Base-by-base conservation (phyloP, 73 alveolate genomes). In the Effrenium voratum region DNA sequence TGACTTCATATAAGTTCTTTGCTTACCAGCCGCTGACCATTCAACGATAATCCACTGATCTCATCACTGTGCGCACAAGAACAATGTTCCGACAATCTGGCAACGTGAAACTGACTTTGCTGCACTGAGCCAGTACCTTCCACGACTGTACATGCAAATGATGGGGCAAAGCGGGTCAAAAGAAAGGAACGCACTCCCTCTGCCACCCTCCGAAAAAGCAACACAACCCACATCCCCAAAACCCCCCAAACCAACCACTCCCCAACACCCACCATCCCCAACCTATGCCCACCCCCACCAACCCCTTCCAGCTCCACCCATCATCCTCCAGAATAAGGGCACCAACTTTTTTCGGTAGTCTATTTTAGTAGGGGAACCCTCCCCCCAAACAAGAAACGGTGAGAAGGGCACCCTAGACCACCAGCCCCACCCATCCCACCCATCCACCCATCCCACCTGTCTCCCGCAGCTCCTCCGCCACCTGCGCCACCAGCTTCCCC, bases 401-500 rank as follows among this genome's bases (percentile, higher is more conserved):
- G 63, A 52, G 19, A 52, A 19, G 26, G 19, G 19, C 63, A 19
- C 63, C 63, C 63, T 12, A 52, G 63, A 52, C 63, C 63, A 8
- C 19, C 8, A 52, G 19, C 63, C 8, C 26, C 26, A 8, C 63
- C 63, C 8, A 52, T 8, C 63, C 63, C 63, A 52, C 63, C 19
- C 8, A 12, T 52, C 63, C n/a, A n/a, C n/a, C n/a, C n/a, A n/a
- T 30, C 44, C 38, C 50, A 36, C 84, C 84, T 34, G n/a, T n/a
- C 4, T 76, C 83, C 86, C 12, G 13, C 52, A 16, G 59, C 86
- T 79, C 90, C 90, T 79, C 43, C 32, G 46, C 13, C 34, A 79
- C 90, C 46, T 30, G 46, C 32, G 70, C 66, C 28, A 79, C 90
- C 90, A 30, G 68, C 90, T 46, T 79, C 68, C 90, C 90, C 44